Percentiles rank a stretch among this genome's conserved stretches.
Conservation (phyloP, 2,329 filamentous ascomycete species). For the Fusarium dimerum region DNA sequence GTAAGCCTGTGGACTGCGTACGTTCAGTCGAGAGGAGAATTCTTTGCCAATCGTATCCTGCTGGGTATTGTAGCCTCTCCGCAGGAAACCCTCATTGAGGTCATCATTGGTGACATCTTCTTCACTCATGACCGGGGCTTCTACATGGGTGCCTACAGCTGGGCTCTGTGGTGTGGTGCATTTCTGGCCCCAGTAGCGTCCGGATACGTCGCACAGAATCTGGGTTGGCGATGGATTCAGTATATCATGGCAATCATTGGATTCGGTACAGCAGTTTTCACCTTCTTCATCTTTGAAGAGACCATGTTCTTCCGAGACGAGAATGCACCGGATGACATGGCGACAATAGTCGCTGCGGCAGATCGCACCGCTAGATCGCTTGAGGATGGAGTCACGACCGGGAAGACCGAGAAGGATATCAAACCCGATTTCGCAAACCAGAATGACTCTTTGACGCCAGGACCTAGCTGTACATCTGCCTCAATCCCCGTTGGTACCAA, state of each 20-base stretch:
- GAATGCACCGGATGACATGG: too few relatives aligned
- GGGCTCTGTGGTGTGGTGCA: slow-evolving; percentile 27
- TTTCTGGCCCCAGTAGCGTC: slow-evolving; percentile 26
- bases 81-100: slow-evolving; percentile 25
- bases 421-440: neutral
- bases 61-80: slow-evolving; percentile 24
- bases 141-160: slow-evolving; percentile 27
- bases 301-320: slow-evolving; percentile 22
- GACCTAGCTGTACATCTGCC: neutral
- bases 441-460: neutral
- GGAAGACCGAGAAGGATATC: slow-evolving; percentile 2
- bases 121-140: slow-evolving; percentile 26
- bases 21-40: slow-evolving; percentile 21
- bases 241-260: slow-evolving; percentile 23
- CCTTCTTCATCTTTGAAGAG: slow-evolving; percentile 28
- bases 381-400: too few relatives aligned
- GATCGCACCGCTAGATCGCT: too few relatives aligned
- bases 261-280: slow-evolving; percentile 7
- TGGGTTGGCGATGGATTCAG: slow-evolving; percentile 30
- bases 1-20: slow-evolving; percentile 25
- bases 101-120: slow-evolving; percentile 24
- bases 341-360: too few relatives aligned
- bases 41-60: slow-evolving; percentile 25
- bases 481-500: neutral
- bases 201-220: slow-evolving; percentile 20